Conservation (phyloP, 2,329 filamentous ascomycete species). For the Paraconiothyrium brasiliense region DNA sequence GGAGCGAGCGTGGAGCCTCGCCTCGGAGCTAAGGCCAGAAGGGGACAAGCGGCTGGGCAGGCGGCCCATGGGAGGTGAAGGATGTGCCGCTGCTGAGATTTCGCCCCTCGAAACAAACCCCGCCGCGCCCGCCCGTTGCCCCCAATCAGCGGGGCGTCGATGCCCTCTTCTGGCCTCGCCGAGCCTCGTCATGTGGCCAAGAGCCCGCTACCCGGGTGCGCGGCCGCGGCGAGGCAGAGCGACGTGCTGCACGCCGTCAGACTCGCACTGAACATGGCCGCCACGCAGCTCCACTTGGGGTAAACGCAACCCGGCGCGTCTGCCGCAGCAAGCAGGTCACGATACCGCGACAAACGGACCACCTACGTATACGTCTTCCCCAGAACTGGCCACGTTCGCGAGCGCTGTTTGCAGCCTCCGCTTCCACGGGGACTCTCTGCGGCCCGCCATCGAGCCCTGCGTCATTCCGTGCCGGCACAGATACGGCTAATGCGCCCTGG, state of each 20-base stretch:
- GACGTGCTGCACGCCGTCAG: neutral
- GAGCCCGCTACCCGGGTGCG: conserved; percentile 1
- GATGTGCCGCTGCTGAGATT: conserved; percentile 12
- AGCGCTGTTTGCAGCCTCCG: neutral
- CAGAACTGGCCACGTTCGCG: neutral
- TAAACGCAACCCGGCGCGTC: neutral
- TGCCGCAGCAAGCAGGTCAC: neutral
- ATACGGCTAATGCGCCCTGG: neutral
- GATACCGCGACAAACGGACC: neutral
- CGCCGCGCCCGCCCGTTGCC: neutral
- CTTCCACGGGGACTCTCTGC: neutral
- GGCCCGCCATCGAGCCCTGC: neutral
- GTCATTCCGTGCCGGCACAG: neutral
- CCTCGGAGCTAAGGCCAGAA: neutral
- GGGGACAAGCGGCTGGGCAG: neutral
- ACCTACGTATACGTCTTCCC: neutral
- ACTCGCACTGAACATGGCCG: too few relatives aligned
- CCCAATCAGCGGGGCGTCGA: conserved; percentile 8
- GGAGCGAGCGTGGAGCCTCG: conserved; percentile 4
- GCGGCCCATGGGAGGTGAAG: neutral
- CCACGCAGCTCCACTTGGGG: neutral
- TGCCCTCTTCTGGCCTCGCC: neutral
- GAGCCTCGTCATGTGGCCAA: conserved; percentile 1
- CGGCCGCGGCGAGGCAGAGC: neutral
- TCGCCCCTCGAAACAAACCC: conserved; percentile 9